phyloP scores from a whole-genome alignment of 83 land plant genomes.

The Thuja plicata region DNA sequence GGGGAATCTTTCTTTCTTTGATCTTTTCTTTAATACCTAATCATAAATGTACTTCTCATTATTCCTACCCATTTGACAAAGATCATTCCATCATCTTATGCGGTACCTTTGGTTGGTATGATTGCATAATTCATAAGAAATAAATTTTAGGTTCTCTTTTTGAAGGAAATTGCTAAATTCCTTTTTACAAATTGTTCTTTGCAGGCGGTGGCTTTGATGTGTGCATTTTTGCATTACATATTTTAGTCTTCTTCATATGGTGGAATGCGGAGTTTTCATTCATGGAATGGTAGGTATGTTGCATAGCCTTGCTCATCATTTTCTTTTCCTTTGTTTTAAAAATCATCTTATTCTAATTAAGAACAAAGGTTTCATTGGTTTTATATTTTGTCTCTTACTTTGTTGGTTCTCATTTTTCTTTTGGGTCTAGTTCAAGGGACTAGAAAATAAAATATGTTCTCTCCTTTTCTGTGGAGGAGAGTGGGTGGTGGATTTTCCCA shows the following conservation, averaged over 20 bases:
- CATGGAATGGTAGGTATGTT: slow-evolving; percentile 6
- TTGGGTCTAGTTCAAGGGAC: slow-evolving; percentile 2
- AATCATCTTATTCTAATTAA: background rate
- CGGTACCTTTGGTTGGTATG: background rate
- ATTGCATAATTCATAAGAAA: background rate
- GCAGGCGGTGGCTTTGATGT: slow-evolving; percentile 77
- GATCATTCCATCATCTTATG: background rate
- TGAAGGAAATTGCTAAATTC: background rate
- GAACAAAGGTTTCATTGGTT: background rate
- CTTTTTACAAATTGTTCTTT: slow-evolving; percentile 11
- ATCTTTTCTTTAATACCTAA: background rate
- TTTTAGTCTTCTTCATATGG: slow-evolving; percentile 23
- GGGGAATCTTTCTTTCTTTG: slow-evolving; percentile 2
- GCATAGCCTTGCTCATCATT: background rate
- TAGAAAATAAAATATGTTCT: background rate
- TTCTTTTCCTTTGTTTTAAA: background rate
- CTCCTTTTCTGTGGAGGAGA: slow-evolving; percentile 62
- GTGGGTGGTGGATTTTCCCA: slow-evolving; percentile 91
- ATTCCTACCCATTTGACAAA: background rate
- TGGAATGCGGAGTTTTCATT: slow-evolving; percentile 13
- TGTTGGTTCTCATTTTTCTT: background rate
- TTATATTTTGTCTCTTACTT: background rate
- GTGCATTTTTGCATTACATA: slow-evolving; percentile 63
- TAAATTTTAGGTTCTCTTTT: background rate
- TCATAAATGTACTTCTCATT: background rate